A percentile compares a stretch with the other conserved stretches of the same genome.
Evolutionary conservation across 2,329 filamentous ascomycete species (phyloP).

Genomic region (Talaromyces sp.): DNA sequence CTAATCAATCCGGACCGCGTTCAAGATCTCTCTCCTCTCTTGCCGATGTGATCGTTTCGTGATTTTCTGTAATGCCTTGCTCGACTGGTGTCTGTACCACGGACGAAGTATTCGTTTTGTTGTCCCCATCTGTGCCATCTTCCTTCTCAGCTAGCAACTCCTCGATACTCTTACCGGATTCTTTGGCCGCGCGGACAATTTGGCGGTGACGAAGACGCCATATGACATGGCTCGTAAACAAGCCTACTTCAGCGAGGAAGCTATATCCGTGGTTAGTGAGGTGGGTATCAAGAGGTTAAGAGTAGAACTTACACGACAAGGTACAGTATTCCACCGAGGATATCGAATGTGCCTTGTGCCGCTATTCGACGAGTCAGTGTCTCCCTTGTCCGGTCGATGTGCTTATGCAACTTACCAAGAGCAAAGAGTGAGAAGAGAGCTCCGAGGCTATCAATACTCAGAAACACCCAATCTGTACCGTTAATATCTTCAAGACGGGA

Average conservation of each 20-base stretch:
- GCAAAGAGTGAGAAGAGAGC: constrained; percentile 64
- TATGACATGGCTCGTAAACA: constrained; percentile 57
- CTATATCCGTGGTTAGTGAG: constrained; percentile 31
- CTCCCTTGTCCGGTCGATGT: neutral
- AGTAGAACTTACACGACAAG: constrained; percentile 52
- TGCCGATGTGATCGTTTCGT: neutral
- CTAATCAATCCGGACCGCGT: neutral
- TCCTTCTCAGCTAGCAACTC: constrained; percentile 41
- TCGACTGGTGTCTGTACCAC: neutral
- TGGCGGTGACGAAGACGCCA: constrained; percentile 57
- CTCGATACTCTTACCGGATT: constrained; percentile 54
- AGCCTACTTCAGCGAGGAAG: constrained; percentile 57
- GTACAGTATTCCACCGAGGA: constrained; percentile 59
- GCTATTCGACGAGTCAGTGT: constrained; percentile 36
- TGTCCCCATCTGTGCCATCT: neutral
- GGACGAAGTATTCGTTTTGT: neutral
- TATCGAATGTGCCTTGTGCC: constrained; percentile 60
- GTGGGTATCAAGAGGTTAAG: neutral
- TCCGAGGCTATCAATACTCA: constrained; percentile 58
- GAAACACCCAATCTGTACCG: constrained; percentile 52
- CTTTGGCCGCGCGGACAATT: constrained; percentile 52
- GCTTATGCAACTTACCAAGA: constrained; percentile 42
- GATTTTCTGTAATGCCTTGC: neutral
- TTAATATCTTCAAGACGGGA: constrained; percentile 24
- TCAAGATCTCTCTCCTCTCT: constrained; percentile 2